phyloP scores from a whole-genome alignment of 2,329 filamentous ascomycete species.

The Fusarium austroafricanum region DNA sequence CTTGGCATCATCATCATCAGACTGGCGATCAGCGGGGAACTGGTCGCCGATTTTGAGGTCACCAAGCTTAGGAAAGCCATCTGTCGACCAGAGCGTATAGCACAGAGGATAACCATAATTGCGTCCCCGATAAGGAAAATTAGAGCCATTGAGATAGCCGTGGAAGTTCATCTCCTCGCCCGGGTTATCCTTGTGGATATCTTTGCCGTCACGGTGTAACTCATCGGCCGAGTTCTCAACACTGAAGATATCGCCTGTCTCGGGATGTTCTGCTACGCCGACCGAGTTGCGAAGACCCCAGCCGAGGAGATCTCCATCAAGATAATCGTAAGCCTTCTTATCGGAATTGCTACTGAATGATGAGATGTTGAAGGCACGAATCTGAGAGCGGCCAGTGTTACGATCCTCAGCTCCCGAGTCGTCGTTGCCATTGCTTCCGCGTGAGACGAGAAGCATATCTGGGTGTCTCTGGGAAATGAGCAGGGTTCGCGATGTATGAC shows the following conservation, averaged over 20 bases:
- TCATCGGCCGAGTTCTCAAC: slow-evolving; percentile 80
- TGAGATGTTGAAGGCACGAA: slow-evolving; percentile 67
- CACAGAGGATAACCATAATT: slow-evolving; percentile 81
- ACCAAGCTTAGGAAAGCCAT: slow-evolving; percentile 54
- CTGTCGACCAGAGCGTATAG: slow-evolving; percentile 72
- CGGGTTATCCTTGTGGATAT: slow-evolving; percentile 76
- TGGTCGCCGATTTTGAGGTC: slow-evolving; percentile 61
- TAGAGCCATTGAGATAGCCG: slow-evolving; percentile 62
- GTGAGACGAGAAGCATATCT: slow-evolving; percentile 71
- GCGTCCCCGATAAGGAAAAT: slow-evolving; percentile 47
- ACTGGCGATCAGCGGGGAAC: slow-evolving; percentile 53
- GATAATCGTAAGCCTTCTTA: slow-evolving; percentile 56
- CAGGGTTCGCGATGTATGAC: slow-evolving; percentile 75
- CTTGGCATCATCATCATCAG: slow-evolving; percentile 46
- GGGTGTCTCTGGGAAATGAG: slow-evolving; percentile 67
- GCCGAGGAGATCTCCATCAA: slow-evolving; percentile 63
- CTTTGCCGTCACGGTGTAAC: slow-evolving; percentile 66
- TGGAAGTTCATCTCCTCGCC: slow-evolving; percentile 81
- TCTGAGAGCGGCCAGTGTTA: slow-evolving; percentile 70
- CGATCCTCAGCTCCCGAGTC: slow-evolving; percentile 65
- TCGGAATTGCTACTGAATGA: slow-evolving; percentile 38
- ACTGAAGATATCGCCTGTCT: slow-evolving; percentile 63
- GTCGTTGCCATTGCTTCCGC: slow-evolving; percentile 72
- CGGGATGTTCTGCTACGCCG: slow-evolving; percentile 73
- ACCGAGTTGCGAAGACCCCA: slow-evolving; percentile 82